Percentiles rank a stretch among this genome's conserved stretches.
Evolutionary conservation across 129 eudicot species (phyloP).

Genomic region (Lonicera japonica): DNA sequence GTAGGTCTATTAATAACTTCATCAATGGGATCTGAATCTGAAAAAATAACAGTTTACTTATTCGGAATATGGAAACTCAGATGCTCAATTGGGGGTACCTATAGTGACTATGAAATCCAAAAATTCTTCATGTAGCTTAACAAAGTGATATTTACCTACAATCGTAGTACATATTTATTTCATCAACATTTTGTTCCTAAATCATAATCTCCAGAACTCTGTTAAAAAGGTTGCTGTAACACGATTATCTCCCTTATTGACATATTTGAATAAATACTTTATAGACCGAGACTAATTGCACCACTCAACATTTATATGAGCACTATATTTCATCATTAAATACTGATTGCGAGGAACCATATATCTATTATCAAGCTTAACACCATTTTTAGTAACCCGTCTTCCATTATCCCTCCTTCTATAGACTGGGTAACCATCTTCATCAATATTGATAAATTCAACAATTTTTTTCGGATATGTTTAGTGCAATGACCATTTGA

Average conservation of each 20-base stretch:
- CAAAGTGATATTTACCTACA: no score
- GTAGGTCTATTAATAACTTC: not conserved
- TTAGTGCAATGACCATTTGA: no score
- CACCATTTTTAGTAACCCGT: conserved; percentile 11
- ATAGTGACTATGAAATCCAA: no score
- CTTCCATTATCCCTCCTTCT: conserved; percentile 12
- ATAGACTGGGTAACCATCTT: conserved; percentile 1
- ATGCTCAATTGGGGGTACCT: not conserved
- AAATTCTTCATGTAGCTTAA: conserved; percentile 1
- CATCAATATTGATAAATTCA: not conserved
- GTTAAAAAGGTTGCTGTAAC: no score
- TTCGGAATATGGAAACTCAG: not conserved
- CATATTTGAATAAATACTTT: no score
- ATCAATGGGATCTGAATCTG: not conserved
- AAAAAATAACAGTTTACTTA: not conserved
- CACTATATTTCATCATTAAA: no score
- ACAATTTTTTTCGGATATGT: conserved; percentile 12
- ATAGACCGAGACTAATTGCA: no score
- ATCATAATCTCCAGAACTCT: not conserved
- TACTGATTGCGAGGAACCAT: no score
- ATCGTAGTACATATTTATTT: no score
- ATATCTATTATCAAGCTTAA: no score
- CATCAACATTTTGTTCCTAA: conserved; percentile 4
- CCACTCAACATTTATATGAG: no score
- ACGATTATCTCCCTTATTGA: no score